phyloP scores from a whole-genome alignment of 805 yeast genomes.

The Candida oleophila region DNA sequence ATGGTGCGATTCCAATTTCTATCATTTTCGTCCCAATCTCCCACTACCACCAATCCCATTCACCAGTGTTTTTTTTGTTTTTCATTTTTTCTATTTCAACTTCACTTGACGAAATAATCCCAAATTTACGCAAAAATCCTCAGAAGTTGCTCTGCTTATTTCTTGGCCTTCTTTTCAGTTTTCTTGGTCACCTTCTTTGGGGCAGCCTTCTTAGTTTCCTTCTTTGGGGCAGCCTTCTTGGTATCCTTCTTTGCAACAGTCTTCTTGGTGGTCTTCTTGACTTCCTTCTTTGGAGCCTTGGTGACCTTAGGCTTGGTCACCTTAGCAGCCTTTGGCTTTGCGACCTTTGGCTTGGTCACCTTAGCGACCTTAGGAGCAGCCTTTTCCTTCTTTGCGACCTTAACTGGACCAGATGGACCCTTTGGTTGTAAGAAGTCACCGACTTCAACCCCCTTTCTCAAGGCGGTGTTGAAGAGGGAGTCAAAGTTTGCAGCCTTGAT shows the following conservation, averaged over 20 bases:
- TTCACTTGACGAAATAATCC: neutral
- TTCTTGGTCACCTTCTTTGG: conserved; percentile 12
- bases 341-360: conserved; percentile 19
- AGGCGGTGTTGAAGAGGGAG: conserved; percentile 70
- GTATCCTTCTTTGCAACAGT: conserved; percentile 27
- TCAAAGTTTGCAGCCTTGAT: conserved; percentile 67
- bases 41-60: neutral
- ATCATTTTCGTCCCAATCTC: neutral
- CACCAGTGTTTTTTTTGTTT: neutral
- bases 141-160: neutral
- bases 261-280: conserved; percentile 20
- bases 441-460: conserved; percentile 76
- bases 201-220: conserved; percentile 11
- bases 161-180: conserved; percentile 1
- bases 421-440: conserved; percentile 82
- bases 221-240: conserved; percentile 14
- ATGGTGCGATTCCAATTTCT: neutral
- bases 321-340: conserved; percentile 16
- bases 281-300: conserved; percentile 19
- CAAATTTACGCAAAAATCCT: neutral
- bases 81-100: neutral
- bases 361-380: conserved; percentile 29
- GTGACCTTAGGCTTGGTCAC: conserved; percentile 16
- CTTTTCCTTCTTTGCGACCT: conserved; percentile 50
- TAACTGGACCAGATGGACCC: conserved; percentile 87